Conservation (phyloP, 2,329 filamentous ascomycete genomes). For the Talaromyces sp. region DNA sequence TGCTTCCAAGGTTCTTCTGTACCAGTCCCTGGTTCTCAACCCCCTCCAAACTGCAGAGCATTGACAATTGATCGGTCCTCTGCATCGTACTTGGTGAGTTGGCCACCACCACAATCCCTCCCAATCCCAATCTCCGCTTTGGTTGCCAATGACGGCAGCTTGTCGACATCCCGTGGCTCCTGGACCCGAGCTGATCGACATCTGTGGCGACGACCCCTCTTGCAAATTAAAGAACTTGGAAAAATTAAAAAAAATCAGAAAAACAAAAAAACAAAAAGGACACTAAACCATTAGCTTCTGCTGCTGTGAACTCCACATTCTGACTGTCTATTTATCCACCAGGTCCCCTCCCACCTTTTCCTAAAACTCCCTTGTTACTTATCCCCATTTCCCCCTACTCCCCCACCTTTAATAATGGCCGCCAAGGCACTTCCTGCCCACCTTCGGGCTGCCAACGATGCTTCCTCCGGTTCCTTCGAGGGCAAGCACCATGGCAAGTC, state of each 20-base stretch:
- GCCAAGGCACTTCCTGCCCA: slow-evolving; percentile 80
- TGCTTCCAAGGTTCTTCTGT: neutral
- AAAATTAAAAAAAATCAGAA: neutral
- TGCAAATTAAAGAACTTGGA: slow-evolving; percentile 2
- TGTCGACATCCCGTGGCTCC: slow-evolving; percentile 28
- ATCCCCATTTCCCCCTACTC: slow-evolving; percentile 6
- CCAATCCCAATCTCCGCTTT: slow-evolving; percentile 2
- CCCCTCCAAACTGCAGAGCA: neutral
- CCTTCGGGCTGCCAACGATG: slow-evolving; percentile 66
- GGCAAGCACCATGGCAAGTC: slow-evolving; percentile 59
- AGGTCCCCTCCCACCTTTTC: neutral
- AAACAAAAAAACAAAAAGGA: slow-evolving; percentile 3
- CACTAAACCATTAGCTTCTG: slow-evolving; percentile 13
- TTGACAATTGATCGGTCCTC: neutral
- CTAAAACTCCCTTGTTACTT: neutral
- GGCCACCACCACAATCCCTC: neutral
- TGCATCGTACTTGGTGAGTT: slow-evolving; percentile 1
- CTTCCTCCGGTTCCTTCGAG: slow-evolving; percentile 36
- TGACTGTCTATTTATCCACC: neutral
- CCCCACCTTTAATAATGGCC: slow-evolving; percentile 60
- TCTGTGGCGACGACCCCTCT: slow-evolving; percentile 26
- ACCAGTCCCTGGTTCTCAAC: neutral
- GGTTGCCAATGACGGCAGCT: slow-evolving; percentile 33
- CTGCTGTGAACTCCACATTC: neutral
- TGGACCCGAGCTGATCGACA: slow-evolving; percentile 29